phyloP scores from a whole-genome alignment of 352 stramenopile genomes.

The Thalassiosira mediterranea region DNA sequence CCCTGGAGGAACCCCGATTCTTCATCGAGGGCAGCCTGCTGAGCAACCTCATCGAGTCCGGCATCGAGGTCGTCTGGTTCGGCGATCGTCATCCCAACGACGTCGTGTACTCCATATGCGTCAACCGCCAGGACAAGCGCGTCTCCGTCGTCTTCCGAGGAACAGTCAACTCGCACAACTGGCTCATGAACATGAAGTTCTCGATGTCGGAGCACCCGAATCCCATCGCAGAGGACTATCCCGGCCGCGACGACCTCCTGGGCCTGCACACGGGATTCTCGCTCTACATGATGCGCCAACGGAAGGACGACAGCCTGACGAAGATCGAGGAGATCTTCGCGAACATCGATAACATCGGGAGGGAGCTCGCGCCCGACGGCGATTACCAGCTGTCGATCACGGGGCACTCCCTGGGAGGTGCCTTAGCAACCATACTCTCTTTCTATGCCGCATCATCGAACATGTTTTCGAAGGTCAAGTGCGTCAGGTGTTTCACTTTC shows the following conservation, averaged over 20 bases:
- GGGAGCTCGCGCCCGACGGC: constrained; percentile 26
- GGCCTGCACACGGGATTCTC: constrained; percentile 19
- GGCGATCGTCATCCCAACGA: constrained; percentile 17
- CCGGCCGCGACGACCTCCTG: constrained; percentile 3
- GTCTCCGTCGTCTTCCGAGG: constrained; percentile 12
- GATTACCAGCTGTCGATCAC: constrained; percentile 38
- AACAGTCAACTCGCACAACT: constrained; percentile 2
- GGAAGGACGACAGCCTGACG: constrained; percentile 21
- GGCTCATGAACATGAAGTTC: constrained; percentile 10
- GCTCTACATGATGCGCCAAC: constrained; percentile 14
- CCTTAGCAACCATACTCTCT: constrained; percentile 24
- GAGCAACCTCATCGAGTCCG: constrained; percentile 15
- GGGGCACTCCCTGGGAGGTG: constrained; percentile 30
- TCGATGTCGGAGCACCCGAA: neutral
- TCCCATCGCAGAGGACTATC: neutral
- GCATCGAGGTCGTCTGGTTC: constrained; percentile 13
- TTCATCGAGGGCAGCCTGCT: constrained; percentile 21
- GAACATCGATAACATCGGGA: constrained; percentile 31
- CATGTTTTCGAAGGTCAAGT: constrained; percentile 7
- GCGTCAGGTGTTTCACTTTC: constrained; percentile 15
- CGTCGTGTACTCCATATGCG: neutral
- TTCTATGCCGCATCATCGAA: constrained; percentile 6
- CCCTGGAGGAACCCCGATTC: constrained; percentile 17
- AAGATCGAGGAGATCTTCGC: constrained; percentile 43
- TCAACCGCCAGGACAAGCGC: neutral